Evolutionary conservation across 805 yeast genomes (phyloP).

Genomic region (Blastobotrys chiropterorum): DNA sequence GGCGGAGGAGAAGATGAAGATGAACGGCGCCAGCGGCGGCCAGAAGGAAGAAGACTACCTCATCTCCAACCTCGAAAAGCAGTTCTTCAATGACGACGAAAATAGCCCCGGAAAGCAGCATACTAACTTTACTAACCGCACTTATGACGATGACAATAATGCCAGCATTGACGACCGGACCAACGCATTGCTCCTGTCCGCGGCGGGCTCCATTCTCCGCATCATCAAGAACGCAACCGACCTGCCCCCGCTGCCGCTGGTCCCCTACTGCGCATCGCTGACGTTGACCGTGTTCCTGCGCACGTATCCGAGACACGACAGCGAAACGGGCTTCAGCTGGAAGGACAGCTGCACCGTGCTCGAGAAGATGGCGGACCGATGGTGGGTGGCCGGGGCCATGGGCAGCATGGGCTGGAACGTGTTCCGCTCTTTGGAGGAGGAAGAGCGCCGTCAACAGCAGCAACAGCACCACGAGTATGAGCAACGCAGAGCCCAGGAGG

Average conservation of each 20-base stretch:
- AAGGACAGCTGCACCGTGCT: slow-evolving; percentile 24
- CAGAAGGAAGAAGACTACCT: neutral
- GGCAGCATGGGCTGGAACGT: slow-evolving; percentile 30
- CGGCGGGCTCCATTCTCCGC: slow-evolving; percentile 26
- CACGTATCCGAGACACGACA: slow-evolving; percentile 25
- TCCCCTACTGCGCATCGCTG: slow-evolving; percentile 32
- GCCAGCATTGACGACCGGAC: slow-evolving; percentile 4
- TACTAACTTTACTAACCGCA: neutral
- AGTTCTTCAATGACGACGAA: slow-evolving; percentile 1
- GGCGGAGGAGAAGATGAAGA: slow-evolving; percentile 15
- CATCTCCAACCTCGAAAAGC: neutral
- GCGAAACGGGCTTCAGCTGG: slow-evolving; percentile 27
- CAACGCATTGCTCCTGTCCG: slow-evolving; percentile 20
- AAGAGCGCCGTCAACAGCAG: neutral
- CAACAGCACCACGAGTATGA: slow-evolving; percentile 4
- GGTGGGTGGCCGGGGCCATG: slow-evolving; percentile 36
- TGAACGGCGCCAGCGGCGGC: neutral
- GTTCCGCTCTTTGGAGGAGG: slow-evolving; percentile 19
- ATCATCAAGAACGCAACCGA: slow-evolving; percentile 21
- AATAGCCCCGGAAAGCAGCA: neutral
- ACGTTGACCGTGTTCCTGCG: slow-evolving; percentile 33
- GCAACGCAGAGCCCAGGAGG: neutral
- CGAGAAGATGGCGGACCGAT: slow-evolving; percentile 24
- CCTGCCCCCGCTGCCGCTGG: slow-evolving; percentile 30
- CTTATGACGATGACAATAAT: neutral